phyloP scores from a whole-genome alignment of 208 protist genomes.

The Leishmania major region DNA sequence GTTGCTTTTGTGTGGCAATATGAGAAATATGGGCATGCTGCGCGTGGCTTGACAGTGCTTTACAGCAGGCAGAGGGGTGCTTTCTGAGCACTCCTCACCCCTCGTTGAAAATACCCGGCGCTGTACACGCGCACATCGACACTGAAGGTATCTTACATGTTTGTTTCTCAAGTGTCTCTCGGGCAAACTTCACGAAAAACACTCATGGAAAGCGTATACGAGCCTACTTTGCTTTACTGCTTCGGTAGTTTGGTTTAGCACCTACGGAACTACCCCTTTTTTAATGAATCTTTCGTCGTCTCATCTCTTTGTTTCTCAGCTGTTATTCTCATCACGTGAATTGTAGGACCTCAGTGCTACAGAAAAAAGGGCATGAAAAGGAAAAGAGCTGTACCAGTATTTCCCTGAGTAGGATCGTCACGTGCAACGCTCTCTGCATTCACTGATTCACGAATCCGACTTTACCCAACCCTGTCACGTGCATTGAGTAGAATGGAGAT shows the following conservation, averaged over 20 bases:
- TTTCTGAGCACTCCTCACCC: not conserved
- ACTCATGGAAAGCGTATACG: not conserved
- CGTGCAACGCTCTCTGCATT: not conserved
- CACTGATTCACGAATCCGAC: not conserved
- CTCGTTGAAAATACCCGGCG: not conserved
- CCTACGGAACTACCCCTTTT: not conserved
- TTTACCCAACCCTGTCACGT: not conserved
- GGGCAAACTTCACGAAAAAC: too few relatives aligned
- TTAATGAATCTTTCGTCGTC: not conserved
- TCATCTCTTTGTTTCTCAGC: not conserved
- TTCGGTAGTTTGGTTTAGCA: not conserved
- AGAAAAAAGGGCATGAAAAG: not conserved
- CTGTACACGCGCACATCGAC: not conserved
- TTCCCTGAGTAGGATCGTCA: not conserved
- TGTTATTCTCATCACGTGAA: not conserved
- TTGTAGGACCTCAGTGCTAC: not conserved
- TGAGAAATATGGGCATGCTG: not conserved
- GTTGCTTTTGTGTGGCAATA: not conserved
- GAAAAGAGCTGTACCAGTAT: not conserved
- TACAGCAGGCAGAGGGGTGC: not conserved
- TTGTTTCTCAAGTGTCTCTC: not conserved
- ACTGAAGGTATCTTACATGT: not conserved
- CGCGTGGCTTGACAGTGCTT: not conserved
- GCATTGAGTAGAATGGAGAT: not conserved
- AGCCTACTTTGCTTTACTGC: not conserved